These are phyloP conservation scores for Filosporella fistucella DNA, from an alignment of 495 filamentous ascomycete genomes.

Conservation along the genomic window DNA sequence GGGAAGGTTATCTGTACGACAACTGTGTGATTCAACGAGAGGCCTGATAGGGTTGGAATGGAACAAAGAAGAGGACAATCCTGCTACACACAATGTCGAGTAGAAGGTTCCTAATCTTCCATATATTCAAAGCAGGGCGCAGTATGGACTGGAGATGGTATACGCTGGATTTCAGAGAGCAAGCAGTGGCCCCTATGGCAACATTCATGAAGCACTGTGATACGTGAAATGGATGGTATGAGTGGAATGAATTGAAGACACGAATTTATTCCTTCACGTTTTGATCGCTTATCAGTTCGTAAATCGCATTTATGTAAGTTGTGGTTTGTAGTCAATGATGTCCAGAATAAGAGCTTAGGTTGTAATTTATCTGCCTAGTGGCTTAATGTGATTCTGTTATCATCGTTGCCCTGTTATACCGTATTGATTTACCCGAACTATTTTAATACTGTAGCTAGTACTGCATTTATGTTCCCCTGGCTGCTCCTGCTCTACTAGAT, in stretches of 20 bases:
- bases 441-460: too few relatives aligned
- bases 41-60: background rate
- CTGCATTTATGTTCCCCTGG: too few relatives aligned
- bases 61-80: background rate
- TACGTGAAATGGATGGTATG: slow-evolving; percentile 5
- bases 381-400: too few relatives aligned
- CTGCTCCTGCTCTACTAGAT: too few relatives aligned
- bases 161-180: background rate
- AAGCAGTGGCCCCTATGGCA: too few relatives aligned
- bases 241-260: slow-evolving; percentile 8
- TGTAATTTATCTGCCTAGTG: too few relatives aligned
- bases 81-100: background rate
- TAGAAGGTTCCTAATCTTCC: background rate
- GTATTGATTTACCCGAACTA: too few relatives aligned
- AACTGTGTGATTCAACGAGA: slow-evolving; percentile 2
- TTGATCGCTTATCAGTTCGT: too few relatives aligned
- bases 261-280: slow-evolving; percentile 17
- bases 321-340: too few relatives aligned
- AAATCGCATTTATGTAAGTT: too few relatives aligned
- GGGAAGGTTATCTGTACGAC: background rate
- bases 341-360: too few relatives aligned
- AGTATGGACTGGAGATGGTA: background rate
- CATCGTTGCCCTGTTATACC: too few relatives aligned
- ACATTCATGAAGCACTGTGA: background rate
- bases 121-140: background rate